Evolutionary conservation across 2,329 filamentous ascomycete genomes (phyloP).

Genomic region (Neopestalotiopsis rosae): DNA sequence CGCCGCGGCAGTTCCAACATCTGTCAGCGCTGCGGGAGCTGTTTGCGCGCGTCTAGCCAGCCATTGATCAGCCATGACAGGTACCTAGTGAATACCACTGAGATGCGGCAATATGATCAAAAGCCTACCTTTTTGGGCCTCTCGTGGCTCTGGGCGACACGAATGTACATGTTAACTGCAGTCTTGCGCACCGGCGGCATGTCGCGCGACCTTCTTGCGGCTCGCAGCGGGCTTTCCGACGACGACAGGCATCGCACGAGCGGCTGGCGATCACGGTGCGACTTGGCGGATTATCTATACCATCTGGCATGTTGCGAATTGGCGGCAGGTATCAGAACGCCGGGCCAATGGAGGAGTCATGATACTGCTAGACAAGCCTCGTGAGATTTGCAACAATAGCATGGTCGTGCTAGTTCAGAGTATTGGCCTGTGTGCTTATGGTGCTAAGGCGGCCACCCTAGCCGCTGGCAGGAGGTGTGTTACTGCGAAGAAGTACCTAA

Average conservation of each 20-base stretch:
- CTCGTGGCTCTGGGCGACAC: background rate
- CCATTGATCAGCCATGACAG: background rate
- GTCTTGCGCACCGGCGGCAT: background rate
- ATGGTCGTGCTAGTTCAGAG: no score
- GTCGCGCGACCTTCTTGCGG: background rate
- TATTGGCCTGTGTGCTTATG: no score
- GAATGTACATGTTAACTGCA: constrained; percentile 1
- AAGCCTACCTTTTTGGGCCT: background rate
- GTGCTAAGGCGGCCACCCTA: no score
- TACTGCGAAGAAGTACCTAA: no score
- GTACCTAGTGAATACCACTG: background rate
- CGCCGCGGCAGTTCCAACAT: background rate
- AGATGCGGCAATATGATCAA: background rate
- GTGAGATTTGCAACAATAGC: no score
- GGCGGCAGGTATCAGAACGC: background rate
- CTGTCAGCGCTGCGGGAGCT: background rate
- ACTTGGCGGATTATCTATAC: background rate
- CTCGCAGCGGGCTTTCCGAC: background rate
- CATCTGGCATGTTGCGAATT: background rate
- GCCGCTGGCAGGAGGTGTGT: no score
- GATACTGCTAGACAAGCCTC: no score
- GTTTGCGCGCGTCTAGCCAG: background rate
- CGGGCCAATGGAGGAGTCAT: no score
- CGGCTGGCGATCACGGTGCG: constrained; percentile 6
- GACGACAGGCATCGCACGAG: constrained; percentile 6